Conservation (phyloP, 768 basidiomycete genomes). For the Xerocomellus dryophilus region DNA sequence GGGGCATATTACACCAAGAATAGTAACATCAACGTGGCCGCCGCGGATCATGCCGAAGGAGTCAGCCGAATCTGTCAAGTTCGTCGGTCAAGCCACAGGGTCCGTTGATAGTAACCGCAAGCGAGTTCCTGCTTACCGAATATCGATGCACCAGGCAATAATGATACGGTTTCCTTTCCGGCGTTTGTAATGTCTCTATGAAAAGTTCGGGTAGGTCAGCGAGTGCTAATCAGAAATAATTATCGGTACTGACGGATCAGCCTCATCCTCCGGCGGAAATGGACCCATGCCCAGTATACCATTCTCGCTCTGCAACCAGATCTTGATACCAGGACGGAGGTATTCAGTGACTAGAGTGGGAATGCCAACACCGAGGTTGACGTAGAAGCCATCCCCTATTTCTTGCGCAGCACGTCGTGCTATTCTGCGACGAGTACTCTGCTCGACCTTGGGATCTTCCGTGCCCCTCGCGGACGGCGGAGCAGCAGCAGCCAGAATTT, state of each 20-base stretch:
- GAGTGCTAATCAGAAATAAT: background rate
- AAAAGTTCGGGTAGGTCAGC: slow-evolving; percentile 37
- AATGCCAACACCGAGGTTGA: slow-evolving; percentile 89
- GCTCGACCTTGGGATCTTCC: slow-evolving; percentile 47
- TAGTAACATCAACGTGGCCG: slow-evolving; percentile 88
- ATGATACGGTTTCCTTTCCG: slow-evolving; percentile 89
- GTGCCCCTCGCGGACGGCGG: slow-evolving; percentile 37
- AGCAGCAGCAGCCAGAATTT: slow-evolving; percentile 63
- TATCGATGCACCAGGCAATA: slow-evolving; percentile 83
- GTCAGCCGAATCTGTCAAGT: slow-evolving; percentile 64
- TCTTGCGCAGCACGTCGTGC: slow-evolving; percentile 85
- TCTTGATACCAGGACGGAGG: slow-evolving; percentile 61
- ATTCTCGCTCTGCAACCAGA: slow-evolving; percentile 87
- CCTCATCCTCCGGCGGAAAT: slow-evolving; percentile 70
- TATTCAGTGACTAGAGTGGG: slow-evolving; percentile 81
- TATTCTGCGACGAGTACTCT: slow-evolving; percentile 62
- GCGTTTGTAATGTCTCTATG: slow-evolving; percentile 84
- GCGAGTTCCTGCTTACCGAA: slow-evolving; percentile 78
- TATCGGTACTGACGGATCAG: slow-evolving; percentile 65
- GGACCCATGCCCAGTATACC: slow-evolving; percentile 86
- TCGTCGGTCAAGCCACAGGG: slow-evolving; percentile 21
- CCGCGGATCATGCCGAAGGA: slow-evolving; percentile 97
- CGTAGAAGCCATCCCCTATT: slow-evolving; percentile 79
- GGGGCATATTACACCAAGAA: slow-evolving; percentile 75
- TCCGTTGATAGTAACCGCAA: background rate